phyloP scores from a whole-genome alignment of 148 eudicot genomes.

The Spergularia marina region DNA sequence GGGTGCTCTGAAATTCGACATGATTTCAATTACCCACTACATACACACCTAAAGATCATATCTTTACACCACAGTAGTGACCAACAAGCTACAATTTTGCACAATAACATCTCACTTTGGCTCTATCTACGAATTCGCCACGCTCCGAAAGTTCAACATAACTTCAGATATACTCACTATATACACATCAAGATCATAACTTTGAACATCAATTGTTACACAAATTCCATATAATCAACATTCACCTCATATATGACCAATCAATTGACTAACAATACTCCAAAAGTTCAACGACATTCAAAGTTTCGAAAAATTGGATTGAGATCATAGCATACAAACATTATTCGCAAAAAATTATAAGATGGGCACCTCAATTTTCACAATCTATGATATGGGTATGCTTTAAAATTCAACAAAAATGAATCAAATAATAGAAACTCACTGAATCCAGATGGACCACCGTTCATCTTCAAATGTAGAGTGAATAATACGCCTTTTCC shows the following conservation, averaged over 20 bases:
- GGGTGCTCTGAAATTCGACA: not conserved
- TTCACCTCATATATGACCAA: not conserved
- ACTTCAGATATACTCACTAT: not conserved
- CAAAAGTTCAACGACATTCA: not conserved
- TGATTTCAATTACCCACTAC: not conserved
- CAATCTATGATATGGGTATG: conserved; percentile 14
- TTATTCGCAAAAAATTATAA: not conserved
- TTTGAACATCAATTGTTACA: not conserved
- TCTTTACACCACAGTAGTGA: too few species aligned
- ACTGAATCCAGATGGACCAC: conserved; percentile 59
- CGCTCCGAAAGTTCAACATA: not conserved
- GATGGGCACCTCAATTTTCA: conserved; percentile 15
- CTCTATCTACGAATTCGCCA: not conserved
- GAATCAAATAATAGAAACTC: conserved; percentile 6
- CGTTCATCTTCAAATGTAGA: conserved; percentile 40
- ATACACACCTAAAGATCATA: not conserved
- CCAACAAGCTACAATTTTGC: not conserved
- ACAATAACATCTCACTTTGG: not conserved
- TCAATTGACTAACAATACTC: not conserved
- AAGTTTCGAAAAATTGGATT: not conserved
- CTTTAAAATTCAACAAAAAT: conserved; percentile 9
- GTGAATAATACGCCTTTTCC: not conserved
- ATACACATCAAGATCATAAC: not conserved
- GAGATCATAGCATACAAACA: conserved; percentile 7
- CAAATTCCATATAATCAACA: not conserved